phyloP scores from a whole-genome alignment of 2,329 filamentous ascomycete genomes.

The Kalaharituber pfeilii region DNA sequence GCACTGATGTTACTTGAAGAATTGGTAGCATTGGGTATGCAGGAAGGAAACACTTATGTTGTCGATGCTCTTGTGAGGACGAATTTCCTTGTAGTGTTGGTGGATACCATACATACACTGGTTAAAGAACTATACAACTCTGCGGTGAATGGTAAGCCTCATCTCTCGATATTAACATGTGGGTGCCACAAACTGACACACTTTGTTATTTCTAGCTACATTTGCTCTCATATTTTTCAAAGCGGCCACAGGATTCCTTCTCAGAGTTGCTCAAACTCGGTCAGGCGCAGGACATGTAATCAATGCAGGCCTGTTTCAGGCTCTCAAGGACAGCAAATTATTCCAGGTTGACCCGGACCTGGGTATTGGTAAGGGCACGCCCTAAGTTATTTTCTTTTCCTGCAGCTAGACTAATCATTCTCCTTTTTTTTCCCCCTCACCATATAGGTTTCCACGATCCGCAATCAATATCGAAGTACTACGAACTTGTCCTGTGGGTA shows the following conservation, averaged over 20 bases:
- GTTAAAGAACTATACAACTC: conserved; percentile 42
- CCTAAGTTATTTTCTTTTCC: neutral
- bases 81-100: conserved; percentile 78
- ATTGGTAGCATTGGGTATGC: conserved; percentile 54
- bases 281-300: conserved; percentile 74
- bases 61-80: conserved; percentile 65
- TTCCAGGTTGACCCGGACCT: conserved; percentile 87
- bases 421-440: conserved; percentile 8
- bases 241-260: conserved; percentile 62
- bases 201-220: neutral
- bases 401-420: neutral
- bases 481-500: conserved; percentile 62
- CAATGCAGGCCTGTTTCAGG: conserved; percentile 70
- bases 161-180: neutral
- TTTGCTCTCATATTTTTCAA: conserved; percentile 39
- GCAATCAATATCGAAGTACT: conserved; percentile 61
- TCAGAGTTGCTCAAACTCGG: conserved; percentile 68
- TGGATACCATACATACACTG: conserved; percentile 69
- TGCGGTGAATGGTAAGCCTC: conserved; percentile 23
- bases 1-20: conserved; percentile 70
- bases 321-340: conserved; percentile 63
- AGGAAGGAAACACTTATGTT: conserved; percentile 54
- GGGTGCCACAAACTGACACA: neutral
- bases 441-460: conserved; percentile 28
- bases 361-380: conserved; percentile 45